Evolutionary conservation across 75 land plant genomes (phyloP), one percentile per base, ranked within the genome.

Genomic region (Picea glauca): DNA sequence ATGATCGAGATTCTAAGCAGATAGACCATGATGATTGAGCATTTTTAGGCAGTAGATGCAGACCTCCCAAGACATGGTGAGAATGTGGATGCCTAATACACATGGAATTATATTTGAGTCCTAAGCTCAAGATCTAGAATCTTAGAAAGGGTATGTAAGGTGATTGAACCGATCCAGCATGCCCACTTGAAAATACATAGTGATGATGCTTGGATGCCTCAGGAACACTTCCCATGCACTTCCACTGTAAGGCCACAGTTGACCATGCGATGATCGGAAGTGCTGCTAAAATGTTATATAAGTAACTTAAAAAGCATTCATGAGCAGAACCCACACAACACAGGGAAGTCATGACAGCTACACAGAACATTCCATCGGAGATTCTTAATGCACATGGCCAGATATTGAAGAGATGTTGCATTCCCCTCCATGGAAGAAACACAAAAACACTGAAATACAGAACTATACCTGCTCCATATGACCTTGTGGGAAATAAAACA

Each of bases 401-500:
- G 23, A 43, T 21, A 70, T 43, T 40, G 74, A 40, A 70, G 46
- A 70, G 13, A 8, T 40, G 50, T 4, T 43, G n/a, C 4, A 68
- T 35, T 6, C 23, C 3, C 17, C 46, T 66, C 4, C 43, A 33
- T 64, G 67, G 33, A 64, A 65, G 12, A 65, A 12, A 32, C 13
- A 17, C 40, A 33, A 66, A 15, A 33, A 6, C 75, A 50, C 13
- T 18, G 4, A 38, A 18, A 3, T 7, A 18, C n/a, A 50, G 12
- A 13, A 30, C 30, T 56, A 1, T 79, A 93, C 95, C 83, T 93
- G 95, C 78, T 93, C 95, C 83, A 88, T 85, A 72, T 93, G 95
- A 75, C 95, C 93, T 73, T 93, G 95, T 20, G 95, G 95, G 57
- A 91, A 91, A 74, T 93, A 93, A 63, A 82, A 84, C 31, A 89